Evolutionary conservation across 83 land plant genomes (phyloP).

Genomic region (Picea abies): DNA sequence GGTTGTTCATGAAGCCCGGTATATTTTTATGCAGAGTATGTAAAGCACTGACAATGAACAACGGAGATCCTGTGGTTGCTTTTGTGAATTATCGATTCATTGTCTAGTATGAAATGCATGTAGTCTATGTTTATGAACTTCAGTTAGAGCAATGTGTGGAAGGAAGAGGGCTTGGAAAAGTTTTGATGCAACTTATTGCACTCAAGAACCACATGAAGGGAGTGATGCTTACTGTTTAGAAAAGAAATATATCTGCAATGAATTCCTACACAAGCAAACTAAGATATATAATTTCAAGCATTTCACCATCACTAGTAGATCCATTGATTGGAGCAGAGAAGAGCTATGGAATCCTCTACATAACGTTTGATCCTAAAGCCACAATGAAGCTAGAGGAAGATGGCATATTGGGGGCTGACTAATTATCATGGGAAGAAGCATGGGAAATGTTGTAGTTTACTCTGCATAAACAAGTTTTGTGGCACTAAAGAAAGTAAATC

Average conservation of each 20-base stretch:
- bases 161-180: conserved; percentile 45
- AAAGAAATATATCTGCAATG: conserved; percentile 76
- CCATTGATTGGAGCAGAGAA: conserved; percentile 69
- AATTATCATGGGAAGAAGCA: too few relatives aligned
- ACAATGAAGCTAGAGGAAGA: conserved; percentile 64
- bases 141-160: conserved; percentile 38
- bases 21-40: too few relatives aligned
- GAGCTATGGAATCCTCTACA: conserved; percentile 89
- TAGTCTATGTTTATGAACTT: conserved; percentile 40
- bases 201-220: conserved; percentile 86
- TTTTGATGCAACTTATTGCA: conserved; percentile 49
- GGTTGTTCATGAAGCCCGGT: too few relatives aligned
- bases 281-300: conserved; percentile 70
- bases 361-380: conserved; percentile 70
- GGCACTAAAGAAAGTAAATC: too few relatives aligned
- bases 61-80: conserved; percentile 36
- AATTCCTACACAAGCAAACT: conserved; percentile 72
- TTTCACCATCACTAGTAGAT: conserved; percentile 86
- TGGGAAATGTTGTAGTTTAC: too few relatives aligned
- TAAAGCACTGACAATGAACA: too few relatives aligned
- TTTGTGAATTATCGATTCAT: conserved; percentile 45
- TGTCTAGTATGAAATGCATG: conserved; percentile 39
- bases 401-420: too few relatives aligned
- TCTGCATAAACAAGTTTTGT: too few relatives aligned
- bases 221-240: conserved; percentile 91